Conservation (phyloP, 495 filamentous ascomycete species). For the Talaromyces borbonicus region DNA sequence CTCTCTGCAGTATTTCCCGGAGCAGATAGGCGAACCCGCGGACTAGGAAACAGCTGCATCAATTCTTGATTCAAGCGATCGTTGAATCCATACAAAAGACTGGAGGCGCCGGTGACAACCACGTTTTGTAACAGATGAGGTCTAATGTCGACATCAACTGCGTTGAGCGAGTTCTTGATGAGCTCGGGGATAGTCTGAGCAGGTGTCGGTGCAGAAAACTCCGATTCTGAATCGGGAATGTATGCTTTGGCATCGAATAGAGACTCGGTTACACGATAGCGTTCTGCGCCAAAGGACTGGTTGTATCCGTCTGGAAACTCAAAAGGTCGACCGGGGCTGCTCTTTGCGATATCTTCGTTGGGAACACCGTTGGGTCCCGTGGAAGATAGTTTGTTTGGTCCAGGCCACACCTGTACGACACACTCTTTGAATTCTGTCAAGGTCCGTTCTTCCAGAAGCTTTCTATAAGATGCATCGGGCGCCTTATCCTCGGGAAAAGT, state of each 20-base stretch:
- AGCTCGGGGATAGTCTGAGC: conserved; percentile 70
- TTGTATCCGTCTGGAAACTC: conserved; percentile 96
- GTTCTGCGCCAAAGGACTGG: conserved; percentile 80
- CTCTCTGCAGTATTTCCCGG: conserved; percentile 79
- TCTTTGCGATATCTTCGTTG: conserved; percentile 58
- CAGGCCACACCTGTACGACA: conserved; percentile 88
- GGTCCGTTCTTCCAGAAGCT: conserved; percentile 83
- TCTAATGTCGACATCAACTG: conserved; percentile 83
- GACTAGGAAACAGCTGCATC: conserved; percentile 63
- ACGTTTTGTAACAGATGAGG: conserved; percentile 74
- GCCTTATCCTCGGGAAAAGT: conserved; percentile 51
- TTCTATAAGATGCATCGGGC: conserved; percentile 63
- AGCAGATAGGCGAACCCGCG: conserved; percentile 73
- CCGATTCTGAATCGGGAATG: conserved; percentile 31
- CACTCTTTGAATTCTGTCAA: conserved; percentile 95
- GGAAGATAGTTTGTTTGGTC: conserved; percentile 56
- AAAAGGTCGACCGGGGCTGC: conserved; percentile 68
- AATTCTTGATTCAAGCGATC: conserved; percentile 82
- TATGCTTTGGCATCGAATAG: conserved; percentile 72
- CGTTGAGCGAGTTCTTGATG: conserved; percentile 63
- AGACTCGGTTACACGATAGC: conserved; percentile 75
- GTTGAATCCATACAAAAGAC: conserved; percentile 77
- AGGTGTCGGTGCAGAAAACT: conserved; percentile 44
- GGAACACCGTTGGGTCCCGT: conserved; percentile 45
- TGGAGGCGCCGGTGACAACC: conserved; percentile 84